Evolutionary conservation across 2,329 filamentous ascomycete genomes (phyloP).

Genomic region (Colletotrichum chrysophilum): DNA sequence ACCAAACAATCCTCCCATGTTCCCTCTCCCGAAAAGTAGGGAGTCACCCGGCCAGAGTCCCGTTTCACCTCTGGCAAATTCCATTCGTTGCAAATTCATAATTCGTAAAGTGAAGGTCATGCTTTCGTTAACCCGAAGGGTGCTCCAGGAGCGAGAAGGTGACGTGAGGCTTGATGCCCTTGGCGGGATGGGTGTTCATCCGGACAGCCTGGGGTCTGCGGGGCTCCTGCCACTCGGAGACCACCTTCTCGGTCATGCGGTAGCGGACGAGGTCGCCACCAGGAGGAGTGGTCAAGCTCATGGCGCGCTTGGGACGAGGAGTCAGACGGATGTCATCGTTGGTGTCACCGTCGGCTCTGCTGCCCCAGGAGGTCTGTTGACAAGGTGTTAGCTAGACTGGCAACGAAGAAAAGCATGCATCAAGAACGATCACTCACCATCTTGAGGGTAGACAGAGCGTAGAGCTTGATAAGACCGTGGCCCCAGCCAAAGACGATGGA

Average conservation of each 20-base stretch:
- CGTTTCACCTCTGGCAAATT: conserved; percentile 22
- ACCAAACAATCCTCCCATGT: neutral
- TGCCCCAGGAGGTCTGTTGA: conserved; percentile 89
- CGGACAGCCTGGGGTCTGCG: conserved; percentile 18
- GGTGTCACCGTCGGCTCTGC: conserved; percentile 87
- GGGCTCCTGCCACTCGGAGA: conserved; percentile 19
- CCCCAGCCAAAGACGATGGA: conserved; percentile 92
- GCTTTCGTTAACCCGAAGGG: neutral
- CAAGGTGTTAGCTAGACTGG: neutral
- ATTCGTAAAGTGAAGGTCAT: conserved; percentile 13
- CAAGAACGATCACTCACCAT: conserved; percentile 66
- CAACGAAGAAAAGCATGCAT: neutral
- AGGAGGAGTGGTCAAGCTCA: conserved; percentile 48
- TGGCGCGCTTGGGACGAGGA: conserved; percentile 45
- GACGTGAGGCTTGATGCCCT: conserved; percentile 18
- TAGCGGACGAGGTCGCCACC: conserved; percentile 51
- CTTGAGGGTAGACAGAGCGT: conserved; percentile 81
- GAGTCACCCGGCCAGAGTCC: conserved; percentile 20
- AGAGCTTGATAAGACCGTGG: conserved; percentile 90
- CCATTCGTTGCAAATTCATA: conserved; percentile 15
- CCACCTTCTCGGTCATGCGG: conserved; percentile 33
- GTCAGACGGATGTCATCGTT: conserved; percentile 77
- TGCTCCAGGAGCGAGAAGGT: conserved; percentile 15
- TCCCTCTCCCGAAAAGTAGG: neutral
- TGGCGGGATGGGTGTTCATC: conserved; percentile 17